Base-by-base conservation (phyloP, 1,284 basidiomycete species). In the Puccinia triticina region DNA sequence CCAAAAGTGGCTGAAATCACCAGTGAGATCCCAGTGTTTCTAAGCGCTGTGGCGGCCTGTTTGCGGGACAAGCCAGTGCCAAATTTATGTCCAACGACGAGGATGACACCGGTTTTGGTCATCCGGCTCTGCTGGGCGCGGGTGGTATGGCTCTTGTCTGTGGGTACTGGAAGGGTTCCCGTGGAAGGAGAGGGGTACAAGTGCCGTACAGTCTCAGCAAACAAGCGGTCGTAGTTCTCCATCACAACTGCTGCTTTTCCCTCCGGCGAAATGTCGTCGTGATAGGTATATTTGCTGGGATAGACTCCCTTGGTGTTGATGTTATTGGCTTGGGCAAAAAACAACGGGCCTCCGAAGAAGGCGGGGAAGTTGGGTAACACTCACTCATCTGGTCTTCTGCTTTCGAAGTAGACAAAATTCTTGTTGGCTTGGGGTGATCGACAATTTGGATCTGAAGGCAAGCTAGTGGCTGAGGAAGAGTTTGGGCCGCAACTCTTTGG, bases 221-320 rank as follows among this genome's bases (percentile, higher is more conserved):
- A 99, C 0, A 89, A 87, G 0, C 94, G 92, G 86, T 99, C 96
- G 88, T 99, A 99, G 89, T 99, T 99, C 89, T 99, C 96, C 89
- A 90, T 90, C 48, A 98, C 96, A n/a, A 99, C 93, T 86, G 97
- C 91, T 0, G 95, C 96, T 87, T 99, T 96, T 43, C 92, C 91
- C 84, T 92, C 92, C 50, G 96, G 94, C 0, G 96, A 98, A 86
- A 99, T 98, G 87, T 98, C 86, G 87, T 99, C 96, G 88, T 98
- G 95, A 88, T 99, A 99, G 0, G 97, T 99, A 88, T 99, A 99
- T 88, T 98, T 99, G 50, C 96, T 96, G 0, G 96, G 97, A 88
- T 99, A 99, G 86, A 99, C 95, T 5, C 94, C 97, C 86, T 99
- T 97, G 0, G 96, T 99, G 87, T 96, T 99, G 82, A 99, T 88